These are phyloP conservation scores for Fragilaria crotonensis DNA, from an alignment of 108 stramenopile genomes.

Conservation along the genomic window DNA sequence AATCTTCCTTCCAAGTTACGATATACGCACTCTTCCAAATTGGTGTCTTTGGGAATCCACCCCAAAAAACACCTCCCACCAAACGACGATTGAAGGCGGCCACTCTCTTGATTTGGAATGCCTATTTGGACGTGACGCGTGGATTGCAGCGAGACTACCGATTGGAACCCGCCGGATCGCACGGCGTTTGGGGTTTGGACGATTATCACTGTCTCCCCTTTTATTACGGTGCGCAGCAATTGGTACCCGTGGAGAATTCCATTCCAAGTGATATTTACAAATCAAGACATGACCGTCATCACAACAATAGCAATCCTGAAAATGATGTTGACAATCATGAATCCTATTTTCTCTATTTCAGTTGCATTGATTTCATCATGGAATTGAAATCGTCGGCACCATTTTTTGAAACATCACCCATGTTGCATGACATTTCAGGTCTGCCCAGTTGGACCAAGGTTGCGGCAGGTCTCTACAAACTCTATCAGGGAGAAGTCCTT, in stretches of 20 bases:
- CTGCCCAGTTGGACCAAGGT: slow-evolving; percentile 81
- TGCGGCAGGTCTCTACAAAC: slow-evolving; percentile 56
- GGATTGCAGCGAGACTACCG: slow-evolving; percentile 84
- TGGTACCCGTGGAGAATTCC: neutral
- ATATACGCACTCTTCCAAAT: slow-evolving; percentile 67
- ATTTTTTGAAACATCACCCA: slow-evolving; percentile 90
- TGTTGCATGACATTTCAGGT: slow-evolving; percentile 85
- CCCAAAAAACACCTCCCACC: slow-evolving; percentile 21
- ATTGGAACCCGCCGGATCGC: slow-evolving; percentile 92
- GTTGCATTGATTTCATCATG: slow-evolving; percentile 79
- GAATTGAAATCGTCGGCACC: slow-evolving; percentile 82
- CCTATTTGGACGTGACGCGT: slow-evolving; percentile 66
- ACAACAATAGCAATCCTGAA: too few species aligned
- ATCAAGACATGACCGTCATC: too few species aligned
- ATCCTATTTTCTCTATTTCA: slow-evolving; percentile 84
- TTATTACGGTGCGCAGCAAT: slow-evolving; percentile 90
- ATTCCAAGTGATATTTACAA: slow-evolving; percentile 17
- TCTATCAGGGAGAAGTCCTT: slow-evolving; percentile 91
- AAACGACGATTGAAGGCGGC: slow-evolving; percentile 32
- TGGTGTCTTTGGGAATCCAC: slow-evolving; percentile 45
- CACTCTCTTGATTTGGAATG: slow-evolving; percentile 55
- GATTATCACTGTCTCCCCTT: slow-evolving; percentile 96
- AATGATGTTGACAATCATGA: too few species aligned
- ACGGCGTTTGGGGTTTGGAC: slow-evolving; percentile 96
- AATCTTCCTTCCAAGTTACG: slow-evolving; percentile 87